A percentile compares a stretch with the other conserved stretches of the same genome.
phyloP scores from a whole-genome alignment of 176 grass and related monocot species.

The Avena atlantica region DNA sequence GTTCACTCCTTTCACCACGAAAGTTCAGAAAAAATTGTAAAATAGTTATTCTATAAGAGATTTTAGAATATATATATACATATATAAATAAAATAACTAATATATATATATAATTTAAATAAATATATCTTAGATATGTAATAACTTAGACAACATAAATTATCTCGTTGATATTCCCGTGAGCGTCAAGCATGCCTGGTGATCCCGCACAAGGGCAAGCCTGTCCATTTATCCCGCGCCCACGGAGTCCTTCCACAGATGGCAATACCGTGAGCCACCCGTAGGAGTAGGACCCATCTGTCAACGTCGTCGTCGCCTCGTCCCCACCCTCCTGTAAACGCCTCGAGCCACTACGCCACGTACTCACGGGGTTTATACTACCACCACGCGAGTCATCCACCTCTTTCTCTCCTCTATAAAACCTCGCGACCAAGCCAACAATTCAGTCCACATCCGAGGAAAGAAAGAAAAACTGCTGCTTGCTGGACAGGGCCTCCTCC shows the following conservation, averaged over 20 bases:
- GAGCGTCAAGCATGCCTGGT: background rate
- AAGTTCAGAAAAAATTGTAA: too few relatives aligned
- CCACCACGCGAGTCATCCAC: slow-evolving; percentile 26
- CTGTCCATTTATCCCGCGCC: background rate
- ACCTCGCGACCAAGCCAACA: background rate
- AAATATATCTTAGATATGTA: too few relatives aligned
- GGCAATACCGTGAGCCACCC: slow-evolving; percentile 27
- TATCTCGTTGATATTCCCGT: too few relatives aligned
- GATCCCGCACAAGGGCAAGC: background rate
- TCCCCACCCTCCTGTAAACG: background rate
- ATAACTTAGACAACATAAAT: too few relatives aligned
- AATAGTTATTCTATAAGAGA: too few relatives aligned
- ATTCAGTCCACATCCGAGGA: background rate
- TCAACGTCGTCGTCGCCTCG: slow-evolving; percentile 25
- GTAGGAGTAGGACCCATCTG: slow-evolving; percentile 28
- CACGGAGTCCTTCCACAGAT: slow-evolving; percentile 13
- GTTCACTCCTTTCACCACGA: too few relatives aligned
- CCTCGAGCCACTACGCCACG: slow-evolving; percentile 36
- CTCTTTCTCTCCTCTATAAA: slow-evolving; percentile 13
- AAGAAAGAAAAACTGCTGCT: background rate
- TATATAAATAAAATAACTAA: too few relatives aligned
- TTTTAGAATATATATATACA: too few relatives aligned
- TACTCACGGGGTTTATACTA: slow-evolving; percentile 6
- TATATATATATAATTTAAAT: too few relatives aligned
- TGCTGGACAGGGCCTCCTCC: slow-evolving; percentile 31